A percentile compares a stretch with the other conserved stretches of the same genome.
phyloP scores from a whole-genome alignment of 139 green algal genomes.

The Auxenochlorella pyrenoidosa region DNA sequence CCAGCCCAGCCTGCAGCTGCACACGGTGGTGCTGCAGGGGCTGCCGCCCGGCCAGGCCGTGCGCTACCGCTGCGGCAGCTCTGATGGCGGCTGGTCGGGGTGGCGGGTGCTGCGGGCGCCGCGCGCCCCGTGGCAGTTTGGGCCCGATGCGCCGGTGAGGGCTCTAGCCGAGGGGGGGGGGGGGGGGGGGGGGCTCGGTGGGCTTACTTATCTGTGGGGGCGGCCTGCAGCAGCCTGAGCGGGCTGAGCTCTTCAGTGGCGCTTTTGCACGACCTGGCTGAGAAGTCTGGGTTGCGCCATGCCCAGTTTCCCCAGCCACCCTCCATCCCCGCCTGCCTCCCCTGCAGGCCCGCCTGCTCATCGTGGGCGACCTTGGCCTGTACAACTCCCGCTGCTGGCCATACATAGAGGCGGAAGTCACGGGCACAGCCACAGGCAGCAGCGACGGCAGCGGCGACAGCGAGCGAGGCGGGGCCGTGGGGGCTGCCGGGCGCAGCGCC shows the following conservation, averaged over 20 bases:
- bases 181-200: not conserved
- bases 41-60: not conserved
- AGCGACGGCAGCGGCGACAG: not conserved
- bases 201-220: too few relatives aligned
- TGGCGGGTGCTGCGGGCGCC: not conserved
- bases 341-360: constrained; percentile 20
- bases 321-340: not conserved
- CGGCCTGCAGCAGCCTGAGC: too few relatives aligned
- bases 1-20: not conserved
- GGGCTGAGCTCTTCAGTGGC: too few relatives aligned
- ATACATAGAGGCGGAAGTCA: not conserved
- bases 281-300: too few relatives aligned
- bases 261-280: too few relatives aligned
- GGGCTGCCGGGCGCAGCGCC: too few relatives aligned
- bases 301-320: too few relatives aligned
- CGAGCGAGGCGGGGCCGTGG: too few relatives aligned
- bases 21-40: not conserved
- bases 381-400: constrained; percentile 28
- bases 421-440: not conserved
- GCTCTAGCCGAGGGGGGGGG: too few relatives aligned
- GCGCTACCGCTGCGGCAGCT: constrained; percentile 33
- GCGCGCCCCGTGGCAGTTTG: not conserved
- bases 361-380: constrained; percentile 41
- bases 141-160: not conserved
- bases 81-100: constrained; percentile 17